Percentiles rank a stretch among this genome's conserved stretches.
Conservation (phyloP, 1,284 basidiomycete genomes). For the Tilletia caries region DNA sequence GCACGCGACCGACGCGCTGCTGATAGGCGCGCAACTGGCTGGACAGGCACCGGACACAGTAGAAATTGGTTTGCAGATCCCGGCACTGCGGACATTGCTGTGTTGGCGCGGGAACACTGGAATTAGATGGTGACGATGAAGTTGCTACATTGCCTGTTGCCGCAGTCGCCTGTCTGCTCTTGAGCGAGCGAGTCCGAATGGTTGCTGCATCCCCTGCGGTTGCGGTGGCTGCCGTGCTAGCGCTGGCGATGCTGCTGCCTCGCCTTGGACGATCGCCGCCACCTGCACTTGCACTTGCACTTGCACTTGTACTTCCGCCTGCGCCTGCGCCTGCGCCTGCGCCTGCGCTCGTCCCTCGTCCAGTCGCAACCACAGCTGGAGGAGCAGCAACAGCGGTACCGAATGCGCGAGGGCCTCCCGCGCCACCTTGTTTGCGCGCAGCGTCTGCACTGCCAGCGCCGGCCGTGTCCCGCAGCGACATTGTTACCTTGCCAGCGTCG, state of each 20-base stretch:
- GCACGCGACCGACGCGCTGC: slow-evolving; percentile 26
- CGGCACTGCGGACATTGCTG: slow-evolving; percentile 27
- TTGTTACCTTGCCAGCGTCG: no score
- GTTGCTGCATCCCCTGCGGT: no score
- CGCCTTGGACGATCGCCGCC: no score
- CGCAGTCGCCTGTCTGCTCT: background rate
- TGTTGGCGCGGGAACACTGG: background rate
- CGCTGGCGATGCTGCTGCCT: no score
- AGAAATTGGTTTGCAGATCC: slow-evolving; percentile 29
- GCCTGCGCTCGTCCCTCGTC: no score
- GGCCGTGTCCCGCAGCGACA: background rate
- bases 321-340: no score
- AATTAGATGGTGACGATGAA: background rate
- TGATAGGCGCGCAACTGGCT: slow-evolving; percentile 27
- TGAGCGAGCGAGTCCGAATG: background rate
- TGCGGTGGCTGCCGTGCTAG: no score
- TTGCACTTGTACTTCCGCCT: no score
- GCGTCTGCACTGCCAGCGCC: background rate
- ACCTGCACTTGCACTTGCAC: no score
- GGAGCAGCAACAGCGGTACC: background rate
- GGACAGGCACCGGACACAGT: slow-evolving; percentile 29
- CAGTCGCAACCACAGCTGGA: no score
- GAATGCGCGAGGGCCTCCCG: background rate
- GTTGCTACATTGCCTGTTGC: background rate
- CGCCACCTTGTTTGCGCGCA: background rate